These are phyloP conservation scores for Mycena latifolia DNA, from an alignment of 768 basidiomycete species.

Conservation along the genomic window DNA sequence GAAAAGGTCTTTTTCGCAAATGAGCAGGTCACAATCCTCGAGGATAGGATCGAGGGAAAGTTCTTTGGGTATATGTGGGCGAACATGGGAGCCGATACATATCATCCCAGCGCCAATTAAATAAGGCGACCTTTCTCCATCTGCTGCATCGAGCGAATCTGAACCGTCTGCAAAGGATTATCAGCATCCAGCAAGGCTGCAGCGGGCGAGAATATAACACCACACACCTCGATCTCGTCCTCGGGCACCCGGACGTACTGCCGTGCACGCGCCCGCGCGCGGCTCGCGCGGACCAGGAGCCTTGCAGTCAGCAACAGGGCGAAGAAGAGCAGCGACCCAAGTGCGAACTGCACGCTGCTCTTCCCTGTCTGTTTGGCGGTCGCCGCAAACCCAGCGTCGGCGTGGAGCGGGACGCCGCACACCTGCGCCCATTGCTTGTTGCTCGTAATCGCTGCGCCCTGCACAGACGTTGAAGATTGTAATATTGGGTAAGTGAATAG, in stretches of 20 bases:
- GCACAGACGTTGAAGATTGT: not conserved
- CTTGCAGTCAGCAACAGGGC: not conserved
- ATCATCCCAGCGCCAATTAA: too few relatives aligned
- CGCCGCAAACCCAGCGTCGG: slow-evolving; percentile 23
- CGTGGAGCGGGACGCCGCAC: slow-evolving; percentile 56
- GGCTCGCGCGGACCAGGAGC: slow-evolving; percentile 1
- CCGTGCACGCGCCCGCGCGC: not conserved
- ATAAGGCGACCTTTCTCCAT: too few relatives aligned
- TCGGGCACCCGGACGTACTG: not conserved
- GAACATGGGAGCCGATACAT: too few relatives aligned
- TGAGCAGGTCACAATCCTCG: too few relatives aligned
- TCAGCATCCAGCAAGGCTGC: too few relatives aligned
- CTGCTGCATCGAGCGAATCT: too few relatives aligned
- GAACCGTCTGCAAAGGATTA: too few relatives aligned
- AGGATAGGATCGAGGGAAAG: too few relatives aligned
- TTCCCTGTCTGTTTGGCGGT: not conserved
- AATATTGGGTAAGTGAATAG: too few relatives aligned
- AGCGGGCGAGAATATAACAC: too few relatives aligned
- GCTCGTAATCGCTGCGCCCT: slow-evolving; percentile 64
- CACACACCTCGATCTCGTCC: not conserved
- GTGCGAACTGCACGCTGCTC: slow-evolving; percentile 3
- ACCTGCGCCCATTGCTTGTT: slow-evolving; percentile 66
- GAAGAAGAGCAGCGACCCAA: slow-evolving; percentile 16
- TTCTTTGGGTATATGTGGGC: too few relatives aligned
- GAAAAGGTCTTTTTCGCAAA: too few relatives aligned